Conservation (phyloP, 2,329 filamentous ascomycete species). For the Fusarium irregulare region DNA sequence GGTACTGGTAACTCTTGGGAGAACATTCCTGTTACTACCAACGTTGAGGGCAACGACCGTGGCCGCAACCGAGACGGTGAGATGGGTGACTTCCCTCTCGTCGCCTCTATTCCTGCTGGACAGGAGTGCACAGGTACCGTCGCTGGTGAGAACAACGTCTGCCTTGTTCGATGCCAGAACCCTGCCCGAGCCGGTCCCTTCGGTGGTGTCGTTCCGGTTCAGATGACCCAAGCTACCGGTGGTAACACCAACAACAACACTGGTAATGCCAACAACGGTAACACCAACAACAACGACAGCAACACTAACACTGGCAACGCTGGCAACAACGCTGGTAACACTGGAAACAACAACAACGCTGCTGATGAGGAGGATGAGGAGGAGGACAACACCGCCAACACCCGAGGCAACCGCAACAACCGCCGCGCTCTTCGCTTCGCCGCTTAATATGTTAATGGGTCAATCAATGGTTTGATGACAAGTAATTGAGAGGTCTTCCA, state of each 20-base stretch:
- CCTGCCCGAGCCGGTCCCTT: slow-evolving; percentile 6
- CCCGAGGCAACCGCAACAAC: background rate
- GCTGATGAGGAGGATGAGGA: background rate
- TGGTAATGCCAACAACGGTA: background rate
- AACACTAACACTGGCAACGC: background rate
- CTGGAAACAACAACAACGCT: background rate
- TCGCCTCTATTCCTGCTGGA: slow-evolving; percentile 8
- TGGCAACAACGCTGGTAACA: background rate
- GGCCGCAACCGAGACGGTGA: slow-evolving; percentile 15
- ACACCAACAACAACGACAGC: background rate
- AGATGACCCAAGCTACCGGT: background rate
- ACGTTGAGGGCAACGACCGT: slow-evolving; percentile 7
- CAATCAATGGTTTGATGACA: background rate
- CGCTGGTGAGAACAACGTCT: slow-evolving; percentile 12
- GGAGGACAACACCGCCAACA: background rate
- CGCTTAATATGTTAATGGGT: background rate
- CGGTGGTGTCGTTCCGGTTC: slow-evolving; percentile 5
- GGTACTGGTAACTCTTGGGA: slow-evolving; percentile 54
- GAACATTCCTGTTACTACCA: background rate
- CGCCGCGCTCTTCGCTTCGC: background rate
- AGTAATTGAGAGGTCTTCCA: background rate
- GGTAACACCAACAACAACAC: background rate
- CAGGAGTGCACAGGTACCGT: slow-evolving; percentile 15
- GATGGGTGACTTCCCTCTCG: slow-evolving; percentile 2
- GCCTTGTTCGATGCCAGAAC: slow-evolving; percentile 22